Evolutionary conservation across 441 rosid species (phyloP).

Genomic region (Capsella rubella): DNA sequence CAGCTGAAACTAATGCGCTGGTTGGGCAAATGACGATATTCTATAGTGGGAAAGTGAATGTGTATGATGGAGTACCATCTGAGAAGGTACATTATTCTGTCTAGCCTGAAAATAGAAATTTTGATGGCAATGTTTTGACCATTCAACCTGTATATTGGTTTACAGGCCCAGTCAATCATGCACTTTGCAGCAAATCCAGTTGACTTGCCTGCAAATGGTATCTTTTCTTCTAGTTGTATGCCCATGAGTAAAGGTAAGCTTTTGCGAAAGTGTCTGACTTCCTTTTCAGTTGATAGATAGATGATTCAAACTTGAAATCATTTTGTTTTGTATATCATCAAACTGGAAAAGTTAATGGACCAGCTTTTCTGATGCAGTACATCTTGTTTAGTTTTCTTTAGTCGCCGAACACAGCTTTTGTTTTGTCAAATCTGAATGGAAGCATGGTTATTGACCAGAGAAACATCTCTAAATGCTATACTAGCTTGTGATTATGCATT

Average conservation of each 20-base stretch:
- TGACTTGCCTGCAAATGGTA: conserved; percentile 56
- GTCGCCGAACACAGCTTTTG: not conserved
- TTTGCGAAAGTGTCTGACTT: conserved; percentile 23
- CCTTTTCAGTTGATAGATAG: conserved; percentile 22
- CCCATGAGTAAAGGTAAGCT: conserved; percentile 61
- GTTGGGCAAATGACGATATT: conserved; percentile 84
- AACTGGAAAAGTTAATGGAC: conserved; percentile 26
- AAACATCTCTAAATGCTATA: no score
- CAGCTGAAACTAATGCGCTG: conserved; percentile 48
- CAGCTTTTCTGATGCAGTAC: conserved; percentile 4
- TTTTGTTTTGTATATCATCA: conserved; percentile 22
- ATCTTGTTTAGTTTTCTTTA: not conserved
- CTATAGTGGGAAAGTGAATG: conserved; percentile 88
- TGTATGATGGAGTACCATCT: conserved; percentile 76
- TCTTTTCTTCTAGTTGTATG: conserved; percentile 47
- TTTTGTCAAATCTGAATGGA: not conserved
- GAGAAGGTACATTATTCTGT: conserved; percentile 68
- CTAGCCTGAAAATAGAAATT: conserved; percentile 43
- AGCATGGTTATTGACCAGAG: not conserved
- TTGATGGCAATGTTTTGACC: conserved; percentile 47
- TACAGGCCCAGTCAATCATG: conserved; percentile 87
- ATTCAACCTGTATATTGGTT: conserved; percentile 52
- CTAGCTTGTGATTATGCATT: conserved; percentile 3
- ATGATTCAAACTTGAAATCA: conserved; percentile 33
- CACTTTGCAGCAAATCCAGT: conserved; percentile 78